A percentile compares a stretch with the other conserved stretches of the same genome.
phyloP scores from a whole-genome alignment of 129 eudicot genomes.

The carrot (Daucus carota) region DNA sequence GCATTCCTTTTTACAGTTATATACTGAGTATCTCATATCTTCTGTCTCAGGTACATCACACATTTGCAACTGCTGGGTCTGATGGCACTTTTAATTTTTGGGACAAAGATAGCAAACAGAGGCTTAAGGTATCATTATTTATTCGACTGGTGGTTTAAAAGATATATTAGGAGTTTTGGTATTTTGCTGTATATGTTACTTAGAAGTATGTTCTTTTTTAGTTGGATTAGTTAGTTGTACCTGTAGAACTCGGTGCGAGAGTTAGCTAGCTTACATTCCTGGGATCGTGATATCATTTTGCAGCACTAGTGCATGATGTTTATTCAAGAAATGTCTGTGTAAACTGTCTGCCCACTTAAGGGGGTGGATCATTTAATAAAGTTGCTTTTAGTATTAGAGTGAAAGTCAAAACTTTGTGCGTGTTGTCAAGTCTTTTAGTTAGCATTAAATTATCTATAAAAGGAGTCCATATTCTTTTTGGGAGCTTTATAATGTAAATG shows the following conservation, averaged over 20 bases:
- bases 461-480: not conserved
- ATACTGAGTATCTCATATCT: not conserved
- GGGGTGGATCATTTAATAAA: too few species aligned
- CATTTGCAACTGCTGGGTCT: constrained; percentile 96
- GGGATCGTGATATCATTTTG: not conserved
- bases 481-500: not conserved
- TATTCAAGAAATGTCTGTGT: not conserved
- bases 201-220: not conserved
- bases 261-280: not conserved
- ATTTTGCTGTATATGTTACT: not conserved
- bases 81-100: constrained; percentile 92
- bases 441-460: not conserved
- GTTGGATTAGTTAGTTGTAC: not conserved
- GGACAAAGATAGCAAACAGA: constrained; percentile 98
- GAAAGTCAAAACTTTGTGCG: not conserved
- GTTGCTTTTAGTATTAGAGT: not conserved
- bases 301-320: not conserved
- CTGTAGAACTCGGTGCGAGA: not conserved
- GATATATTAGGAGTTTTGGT: not conserved
- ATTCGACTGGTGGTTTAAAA: not conserved
- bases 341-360: not conserved
- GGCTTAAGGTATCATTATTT: constrained; percentile 56
- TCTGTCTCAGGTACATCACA: constrained; percentile 60
- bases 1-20: not conserved
- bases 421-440: not conserved